Conservation (phyloP, 176 grass and related monocot genomes). For the barley (Hordeum vulgare) region DNA sequence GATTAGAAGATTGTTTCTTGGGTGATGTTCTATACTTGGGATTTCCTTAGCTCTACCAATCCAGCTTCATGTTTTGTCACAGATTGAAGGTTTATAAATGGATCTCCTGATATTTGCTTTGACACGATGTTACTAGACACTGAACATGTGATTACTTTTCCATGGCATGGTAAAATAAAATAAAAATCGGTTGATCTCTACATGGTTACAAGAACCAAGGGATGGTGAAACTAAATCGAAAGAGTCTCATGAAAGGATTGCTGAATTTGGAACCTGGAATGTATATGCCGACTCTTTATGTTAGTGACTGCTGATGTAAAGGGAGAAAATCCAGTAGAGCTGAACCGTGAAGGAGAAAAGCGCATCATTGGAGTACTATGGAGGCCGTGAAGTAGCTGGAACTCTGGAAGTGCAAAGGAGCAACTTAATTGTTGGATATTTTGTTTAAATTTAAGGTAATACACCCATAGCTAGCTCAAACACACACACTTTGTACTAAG, state of each 20-base stretch:
- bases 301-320: background rate
- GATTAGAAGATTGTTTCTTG: slow-evolving; percentile 27
- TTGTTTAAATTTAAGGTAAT: background rate
- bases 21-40: background rate
- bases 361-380: background rate
- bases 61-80: background rate
- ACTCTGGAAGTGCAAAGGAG: background rate
- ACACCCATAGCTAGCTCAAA: background rate
- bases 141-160: background rate
- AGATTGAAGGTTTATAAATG: slow-evolving; percentile 21
- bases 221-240: slow-evolving; percentile 1
- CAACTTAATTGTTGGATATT: background rate
- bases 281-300: background rate
- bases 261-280: background rate
- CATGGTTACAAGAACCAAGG: background rate
- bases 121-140: background rate
- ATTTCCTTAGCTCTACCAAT: background rate
- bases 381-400: background rate
- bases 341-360: background rate
- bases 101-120: slow-evolving; percentile 13
- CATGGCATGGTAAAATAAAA: background rate
- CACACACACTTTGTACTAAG: background rate
- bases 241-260: background rate
- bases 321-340: background rate
- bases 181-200: background rate